Evolutionary conservation across 805 yeast species (phyloP).

Genomic region (Saturnispora silvae): DNA sequence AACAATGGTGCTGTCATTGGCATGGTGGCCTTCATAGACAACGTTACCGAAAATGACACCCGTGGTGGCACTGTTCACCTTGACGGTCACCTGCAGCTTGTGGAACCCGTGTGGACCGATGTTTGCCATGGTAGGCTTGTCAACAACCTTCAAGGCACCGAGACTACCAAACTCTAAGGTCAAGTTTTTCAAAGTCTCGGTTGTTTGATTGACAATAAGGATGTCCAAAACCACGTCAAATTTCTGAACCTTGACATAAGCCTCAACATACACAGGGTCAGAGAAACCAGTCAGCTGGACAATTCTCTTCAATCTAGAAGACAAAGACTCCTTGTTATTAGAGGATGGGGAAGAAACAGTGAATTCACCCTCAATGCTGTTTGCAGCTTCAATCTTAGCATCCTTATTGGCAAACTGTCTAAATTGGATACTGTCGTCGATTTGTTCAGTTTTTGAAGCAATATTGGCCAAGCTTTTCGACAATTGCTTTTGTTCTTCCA

Average conservation of each 20-base stretch:
- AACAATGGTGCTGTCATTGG: constrained; percentile 80
- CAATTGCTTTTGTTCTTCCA: constrained; percentile 48
- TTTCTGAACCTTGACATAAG: constrained; percentile 91
- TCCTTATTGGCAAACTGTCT: constrained; percentile 57
- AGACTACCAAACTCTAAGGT: constrained; percentile 92
- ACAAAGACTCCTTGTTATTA: constrained; percentile 41
- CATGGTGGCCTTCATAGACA: constrained; percentile 91
- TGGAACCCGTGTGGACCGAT: constrained; percentile 97
- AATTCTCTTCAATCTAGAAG: constrained; percentile 78
- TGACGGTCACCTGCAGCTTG: constrained; percentile 76
- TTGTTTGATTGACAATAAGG: constrained; percentile 87
- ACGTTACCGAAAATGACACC: constrained; percentile 97
- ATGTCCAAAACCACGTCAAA: constrained; percentile 93
- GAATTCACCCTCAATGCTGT: constrained; percentile 49
- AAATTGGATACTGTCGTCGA: constrained; percentile 69
- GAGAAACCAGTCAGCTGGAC: constrained; percentile 96
- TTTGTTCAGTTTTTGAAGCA: constrained; percentile 57
- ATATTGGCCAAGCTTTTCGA: constrained; percentile 45
- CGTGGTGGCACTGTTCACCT: constrained; percentile 94
- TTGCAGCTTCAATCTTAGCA: constrained; percentile 31
- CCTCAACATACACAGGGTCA: constrained; percentile 97
- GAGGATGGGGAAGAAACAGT: constrained; percentile 36
- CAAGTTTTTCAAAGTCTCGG: constrained; percentile 77
- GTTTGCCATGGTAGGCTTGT: constrained; percentile 79
- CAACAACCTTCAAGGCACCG: constrained; percentile 92